Evolutionary conservation across 352 stramenopile species (phyloP), one percentile per base, ranked within the genome.

Genomic region (Globisporangium viniferum): DNA sequence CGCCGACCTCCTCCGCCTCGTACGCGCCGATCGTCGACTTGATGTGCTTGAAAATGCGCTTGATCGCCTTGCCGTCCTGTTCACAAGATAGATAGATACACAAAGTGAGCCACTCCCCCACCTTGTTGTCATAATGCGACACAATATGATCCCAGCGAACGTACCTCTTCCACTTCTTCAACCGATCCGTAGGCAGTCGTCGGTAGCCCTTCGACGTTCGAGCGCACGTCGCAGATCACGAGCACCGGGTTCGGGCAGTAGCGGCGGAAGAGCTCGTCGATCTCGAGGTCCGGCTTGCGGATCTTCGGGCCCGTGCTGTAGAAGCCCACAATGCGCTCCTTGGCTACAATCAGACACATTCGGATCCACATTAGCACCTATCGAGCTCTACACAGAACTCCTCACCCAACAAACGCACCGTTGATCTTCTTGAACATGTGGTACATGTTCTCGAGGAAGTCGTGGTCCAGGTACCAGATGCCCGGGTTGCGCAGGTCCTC

Each of bases 401-500:
- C 36, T 44, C 36, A 44, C 27, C 49, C 22, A 29, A 9, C 48
- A 2, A 22, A 84, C 78, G 70, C 70, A 91, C 83, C 88, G 68
- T 95, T 97, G 66, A 98, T 96, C 79, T 98, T 98, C 80, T 95
- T 97, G 76, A 97, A 98, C 92, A 98, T 98, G 60, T 77, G 71
- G 69, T 91, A 96, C 97, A 99, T 99, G 75, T 86, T 99, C 77
- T 99, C 97, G 48, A 99, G 80, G 74, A 98, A 99, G 83, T 99
- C 98, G 81, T 99, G 97, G 87, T 99, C 98, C 51, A 99, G 81
- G 81, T 99, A 99, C 94, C 98, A 99, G 60, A 99, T 98, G 24
- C 82, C 84, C 44, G 93, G 92, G 82, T 99, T 99, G 63, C 96
- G 95, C 57, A 96, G 78, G 75, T 99, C 97, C 83, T 99, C 98